Evolutionary conservation across 257 asterid genomes (phyloP), one percentile per base, ranked within the genome.

Genomic region (Coffea eugenioides): DNA sequence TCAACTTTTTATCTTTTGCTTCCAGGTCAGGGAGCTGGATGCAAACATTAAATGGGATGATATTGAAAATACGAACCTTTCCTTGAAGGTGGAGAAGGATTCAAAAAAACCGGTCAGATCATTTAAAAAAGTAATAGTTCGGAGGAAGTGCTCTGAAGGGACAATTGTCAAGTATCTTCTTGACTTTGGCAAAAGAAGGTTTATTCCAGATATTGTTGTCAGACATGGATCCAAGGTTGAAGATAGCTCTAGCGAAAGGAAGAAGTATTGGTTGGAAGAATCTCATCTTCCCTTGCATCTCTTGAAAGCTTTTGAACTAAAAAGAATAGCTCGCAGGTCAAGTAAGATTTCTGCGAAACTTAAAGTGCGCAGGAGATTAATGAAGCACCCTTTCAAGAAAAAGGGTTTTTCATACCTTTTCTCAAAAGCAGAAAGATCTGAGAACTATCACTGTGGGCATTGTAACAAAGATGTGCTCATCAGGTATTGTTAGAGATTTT

Each of bases 101-200:
- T 82, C 92, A 51, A 88, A 79, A 80, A 94, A 90, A 74, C 86
- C 97, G 59, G 76, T 72, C 77, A 87, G 88, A 82, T 95, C 96
- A 79, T 95, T 95, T 84, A 91, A 89, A 85, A 95, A 93, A 85
- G 97, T 77, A 80, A 78, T 88, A 81, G 78, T 95, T 83, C 97
- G 98, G 62, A 85, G 80, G 89, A 95, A 93, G 90, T 88, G 90
- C 83, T 84, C 88, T 41, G 94, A 92, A 84, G 95, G 94, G 78
- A 75, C 89, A 27, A 68, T 77, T 16, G 87, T 84, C 79, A 91
- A 81, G 83, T 95, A 95, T 88, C 98, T 95, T 80, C 90, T 95
- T 81, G 98, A 95, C 89, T 95, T 95, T 84, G 98, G 98, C 76
- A 95, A 93, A 84, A 90, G 97, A 86, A 87, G 98, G 85, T 90